These are phyloP conservation scores for Intubia oerlemansii DNA, from an alignment of 2,329 filamentous ascomycete genomes.

Conservation along the genomic window DNA sequence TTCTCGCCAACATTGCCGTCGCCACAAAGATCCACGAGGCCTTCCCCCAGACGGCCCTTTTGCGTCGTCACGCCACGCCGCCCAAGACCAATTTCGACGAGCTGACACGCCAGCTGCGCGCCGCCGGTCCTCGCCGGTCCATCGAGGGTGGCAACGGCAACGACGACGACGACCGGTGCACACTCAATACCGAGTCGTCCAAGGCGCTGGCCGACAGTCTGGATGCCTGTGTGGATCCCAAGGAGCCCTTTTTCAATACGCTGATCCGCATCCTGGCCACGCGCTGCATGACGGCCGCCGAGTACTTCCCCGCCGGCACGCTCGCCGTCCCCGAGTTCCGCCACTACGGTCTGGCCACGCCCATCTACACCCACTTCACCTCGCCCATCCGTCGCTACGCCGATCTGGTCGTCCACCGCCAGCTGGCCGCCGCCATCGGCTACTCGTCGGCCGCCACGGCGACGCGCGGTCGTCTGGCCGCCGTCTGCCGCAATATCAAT, in stretches of 20 bases:
- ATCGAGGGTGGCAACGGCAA: constrained; percentile 32
- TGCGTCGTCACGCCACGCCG: constrained; percentile 78
- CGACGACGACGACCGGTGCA: constrained; percentile 39
- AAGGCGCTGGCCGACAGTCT: constrained; percentile 86
- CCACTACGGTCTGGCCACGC: constrained; percentile 87
- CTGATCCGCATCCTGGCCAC: constrained; percentile 94
- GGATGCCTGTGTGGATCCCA: constrained; percentile 57
- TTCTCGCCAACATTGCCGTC: constrained; percentile 91
- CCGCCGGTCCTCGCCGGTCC: constrained; percentile 13
- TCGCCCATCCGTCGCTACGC: constrained; percentile 93
- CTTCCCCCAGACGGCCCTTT: constrained; percentile 86
- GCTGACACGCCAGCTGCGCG: constrained; percentile 71
- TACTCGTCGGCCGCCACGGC: constrained; percentile 78
- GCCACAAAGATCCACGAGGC: constrained; percentile 75
- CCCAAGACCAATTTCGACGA: constrained; percentile 96
- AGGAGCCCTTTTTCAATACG: constrained; percentile 94
- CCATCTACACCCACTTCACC: constrained; percentile 98
- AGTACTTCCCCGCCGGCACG: constrained; percentile 92
- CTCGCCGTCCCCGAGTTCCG: constrained; percentile 87
- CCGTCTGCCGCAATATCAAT: constrained; percentile 96
- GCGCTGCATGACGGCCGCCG: constrained; percentile 96
- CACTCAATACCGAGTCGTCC: constrained; percentile 68
- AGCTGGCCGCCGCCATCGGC: constrained; percentile 85
- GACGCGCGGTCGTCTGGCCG: constrained; percentile 68
- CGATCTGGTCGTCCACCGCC: constrained; percentile 58